Evolutionary conservation across 179 eudicot species (phyloP).

Genomic region (Nepenthes alata): DNA sequence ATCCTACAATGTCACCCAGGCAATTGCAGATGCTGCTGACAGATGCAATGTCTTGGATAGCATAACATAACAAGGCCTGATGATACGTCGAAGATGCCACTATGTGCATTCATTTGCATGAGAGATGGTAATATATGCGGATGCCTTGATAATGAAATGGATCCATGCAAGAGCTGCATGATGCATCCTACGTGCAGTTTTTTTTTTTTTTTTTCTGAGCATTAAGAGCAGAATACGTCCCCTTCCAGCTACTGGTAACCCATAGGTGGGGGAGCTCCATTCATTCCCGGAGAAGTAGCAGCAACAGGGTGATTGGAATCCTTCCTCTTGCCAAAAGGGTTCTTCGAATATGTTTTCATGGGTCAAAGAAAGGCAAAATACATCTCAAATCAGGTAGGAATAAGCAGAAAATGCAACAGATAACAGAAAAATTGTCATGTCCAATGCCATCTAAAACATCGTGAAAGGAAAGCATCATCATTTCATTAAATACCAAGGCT

Average conservation of each 20-base stretch:
- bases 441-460: too few species aligned
- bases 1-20: constrained; percentile 10
- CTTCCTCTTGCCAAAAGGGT: constrained; percentile 89
- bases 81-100: constrained; percentile 34
- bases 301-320: constrained; percentile 40
- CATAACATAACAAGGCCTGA: constrained; percentile 20
- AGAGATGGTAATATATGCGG: constrained; percentile 47
- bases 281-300: constrained; percentile 23
- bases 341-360: constrained; percentile 70
- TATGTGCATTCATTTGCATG: constrained; percentile 40
- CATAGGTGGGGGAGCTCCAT: constrained; percentile 50
- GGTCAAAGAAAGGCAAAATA: constrained; percentile 30
- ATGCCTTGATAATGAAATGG: constrained; percentile 51
- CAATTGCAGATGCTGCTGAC: constrained; percentile 7
- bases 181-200: constrained; percentile 78
- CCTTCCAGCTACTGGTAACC: constrained; percentile 75
- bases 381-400: neutral
- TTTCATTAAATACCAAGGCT: too few species aligned
- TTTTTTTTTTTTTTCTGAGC: constrained; percentile 21
- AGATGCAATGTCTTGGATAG: constrained; percentile 16
- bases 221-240: constrained; percentile 75
- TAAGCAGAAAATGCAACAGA: neutral
- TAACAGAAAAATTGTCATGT: neutral
- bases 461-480: too few species aligned
- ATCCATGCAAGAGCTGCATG: constrained; percentile 79